Conservation (phyloP, 2,329 filamentous ascomycete genomes). For the Ophiostoma sp. region DNA sequence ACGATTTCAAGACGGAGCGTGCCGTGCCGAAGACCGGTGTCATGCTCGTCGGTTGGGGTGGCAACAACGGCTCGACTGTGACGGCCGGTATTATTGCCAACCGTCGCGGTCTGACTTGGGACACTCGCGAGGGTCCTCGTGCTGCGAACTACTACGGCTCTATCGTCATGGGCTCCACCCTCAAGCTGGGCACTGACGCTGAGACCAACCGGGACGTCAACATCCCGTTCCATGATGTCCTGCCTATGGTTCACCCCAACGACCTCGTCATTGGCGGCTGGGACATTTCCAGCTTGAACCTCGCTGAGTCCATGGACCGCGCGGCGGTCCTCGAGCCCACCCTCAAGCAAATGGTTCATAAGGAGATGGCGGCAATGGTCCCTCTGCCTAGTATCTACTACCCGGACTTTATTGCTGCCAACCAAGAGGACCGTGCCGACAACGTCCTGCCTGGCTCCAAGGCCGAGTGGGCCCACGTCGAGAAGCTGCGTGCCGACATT, state of each 20-base stretch:
- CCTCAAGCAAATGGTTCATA: constrained; percentile 83
- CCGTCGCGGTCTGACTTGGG: constrained; percentile 81
- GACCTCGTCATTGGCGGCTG: constrained; percentile 93
- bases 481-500: constrained; percentile 91
- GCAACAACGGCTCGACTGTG: constrained; percentile 97
- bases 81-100: constrained; percentile 98
- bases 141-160: constrained; percentile 98
- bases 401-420: constrained; percentile 97
- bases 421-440: constrained; percentile 95
- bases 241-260: constrained; percentile 97
- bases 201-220: constrained; percentile 88
- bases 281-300: constrained; percentile 92
- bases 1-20: constrained; percentile 97
- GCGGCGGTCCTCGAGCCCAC: constrained; percentile 94
- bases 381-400: constrained; percentile 97
- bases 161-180: constrained; percentile 92
- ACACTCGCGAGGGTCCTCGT: constrained; percentile 85
- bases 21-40: constrained; percentile 89
- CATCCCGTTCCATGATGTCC: constrained; percentile 89
- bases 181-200: constrained; percentile 89
- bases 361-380: constrained; percentile 87
- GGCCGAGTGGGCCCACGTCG: constrained; percentile 83
- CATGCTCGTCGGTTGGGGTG: constrained; percentile 97
- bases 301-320: constrained; percentile 92
- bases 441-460: constrained; percentile 83